Base-by-base conservation (phyloP, 1,284 basidiomycete species). In the Paramarasmius palmivorus region DNA sequence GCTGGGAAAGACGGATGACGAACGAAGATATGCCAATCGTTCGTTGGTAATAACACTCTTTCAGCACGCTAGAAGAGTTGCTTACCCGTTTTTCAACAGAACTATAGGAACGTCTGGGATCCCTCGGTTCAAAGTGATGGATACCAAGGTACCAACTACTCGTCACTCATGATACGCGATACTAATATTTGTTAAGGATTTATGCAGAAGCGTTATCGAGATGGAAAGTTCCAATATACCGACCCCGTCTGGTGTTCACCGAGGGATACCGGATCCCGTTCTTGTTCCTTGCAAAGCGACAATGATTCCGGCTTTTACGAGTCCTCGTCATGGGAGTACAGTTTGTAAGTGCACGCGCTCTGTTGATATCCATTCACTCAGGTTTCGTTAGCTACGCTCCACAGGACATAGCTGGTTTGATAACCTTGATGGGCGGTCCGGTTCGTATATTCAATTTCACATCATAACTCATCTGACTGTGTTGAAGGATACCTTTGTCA, bases 311-410 rank as follows among this genome's bases (percentile, higher is more conserved):
- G 85, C 4, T 87, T 88, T 66, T 87, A 84, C 59, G 84, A 88
- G 61, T 83, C 83, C 1, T 84, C 82, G 2, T 82, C 82, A 23
- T 86, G 84, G 84, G 84, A 86, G 63, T 86, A 86, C 62, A 84
- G 81, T 59, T 26, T 50, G 29, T 32, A 34, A n/a, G 12, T 36
- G n/a, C 14, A 50, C 6, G 19, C 3, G 15, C 23, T 17, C 25
- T 32, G 22, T 10, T 20, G n/a, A n/a, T n/a, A n/a, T n/a, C 15
- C 4, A 10, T 7, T 14, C 14, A 38, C 15, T 35, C 20, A 38
- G 20, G 29, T 32, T 12, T 40, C 25, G n/a, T 49, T 29, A 77
- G 77, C 74, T 79, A 72, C 62, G 81, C 76, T 1, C 83, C 83
- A 2, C 83, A 86, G 57, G 82, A 83, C 52, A 82, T 79, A 26